Percentiles rank a stretch among this genome's conserved stretches.
Conservation (phyloP, 2,329 filamentous ascomycete genomes). For the Lachnellula subtilissima region DNA sequence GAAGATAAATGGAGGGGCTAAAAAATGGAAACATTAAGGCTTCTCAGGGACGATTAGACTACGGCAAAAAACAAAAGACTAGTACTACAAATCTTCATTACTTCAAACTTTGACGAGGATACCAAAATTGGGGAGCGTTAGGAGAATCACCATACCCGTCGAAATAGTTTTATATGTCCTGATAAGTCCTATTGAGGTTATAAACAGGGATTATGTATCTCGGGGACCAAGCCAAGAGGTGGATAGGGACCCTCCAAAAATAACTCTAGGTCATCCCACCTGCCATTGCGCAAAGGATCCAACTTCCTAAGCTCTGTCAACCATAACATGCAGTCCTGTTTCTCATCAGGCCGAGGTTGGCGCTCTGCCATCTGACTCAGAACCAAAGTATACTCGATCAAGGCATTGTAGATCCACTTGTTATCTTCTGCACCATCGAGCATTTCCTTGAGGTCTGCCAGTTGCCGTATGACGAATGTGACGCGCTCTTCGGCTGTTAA, state of each 20-base stretch:
- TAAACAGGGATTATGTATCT: too few relatives aligned
- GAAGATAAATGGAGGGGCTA: too few relatives aligned
- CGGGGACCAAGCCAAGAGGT: not conserved
- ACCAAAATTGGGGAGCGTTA: too few relatives aligned
- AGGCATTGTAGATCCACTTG: conserved; percentile 86
- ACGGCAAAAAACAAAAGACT: too few relatives aligned
- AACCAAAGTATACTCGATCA: conserved; percentile 67
- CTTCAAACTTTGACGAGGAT: too few relatives aligned
- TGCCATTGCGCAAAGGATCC: conserved; percentile 31
- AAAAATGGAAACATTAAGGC: too few relatives aligned
- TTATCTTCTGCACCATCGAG: conserved; percentile 61
- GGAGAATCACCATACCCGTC: too few relatives aligned
- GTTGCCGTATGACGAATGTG: conserved; percentile 63
- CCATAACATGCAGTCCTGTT: conserved; percentile 28
- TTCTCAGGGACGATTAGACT: too few relatives aligned
- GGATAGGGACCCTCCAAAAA: not conserved
- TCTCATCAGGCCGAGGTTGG: conserved; percentile 37
- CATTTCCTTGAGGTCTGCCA: conserved; percentile 67
- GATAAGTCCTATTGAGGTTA: too few relatives aligned
- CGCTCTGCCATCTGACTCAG: conserved; percentile 50
- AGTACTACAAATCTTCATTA: too few relatives aligned
- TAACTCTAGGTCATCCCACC: conserved; percentile 31
- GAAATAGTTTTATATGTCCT: too few relatives aligned
- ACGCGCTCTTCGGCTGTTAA: conserved; percentile 58
- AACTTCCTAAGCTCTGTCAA: conserved; percentile 29